Evolutionary conservation across 306 rosid species (phyloP).

Genomic region (Cyamopsis tetragonoloba): DNA sequence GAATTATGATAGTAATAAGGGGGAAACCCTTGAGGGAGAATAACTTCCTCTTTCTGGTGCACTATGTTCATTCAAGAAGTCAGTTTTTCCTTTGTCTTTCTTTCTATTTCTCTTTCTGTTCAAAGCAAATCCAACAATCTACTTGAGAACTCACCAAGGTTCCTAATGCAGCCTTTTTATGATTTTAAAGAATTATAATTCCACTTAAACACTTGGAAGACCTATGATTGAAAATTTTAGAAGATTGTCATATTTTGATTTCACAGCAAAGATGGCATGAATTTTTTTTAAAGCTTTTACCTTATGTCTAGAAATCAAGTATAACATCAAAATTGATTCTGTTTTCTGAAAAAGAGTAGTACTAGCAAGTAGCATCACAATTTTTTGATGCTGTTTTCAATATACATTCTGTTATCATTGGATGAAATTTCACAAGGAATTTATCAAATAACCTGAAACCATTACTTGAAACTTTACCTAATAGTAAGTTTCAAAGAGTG

Average conservation of each 20-base stretch:
- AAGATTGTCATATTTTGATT: not conserved
- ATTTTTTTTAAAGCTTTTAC: not conserved
- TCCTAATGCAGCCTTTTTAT: not conserved
- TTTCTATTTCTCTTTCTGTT: too few species aligned
- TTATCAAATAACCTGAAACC: not conserved
- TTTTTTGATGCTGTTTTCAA: not conserved
- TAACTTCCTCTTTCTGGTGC: too few species aligned
- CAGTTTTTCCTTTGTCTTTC: too few species aligned
- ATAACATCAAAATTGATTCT: not conserved
- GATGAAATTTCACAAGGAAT: not conserved
- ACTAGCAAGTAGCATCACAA: too few species aligned
- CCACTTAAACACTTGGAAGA: not conserved
- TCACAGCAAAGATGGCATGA: not conserved
- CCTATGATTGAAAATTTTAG: not conserved
- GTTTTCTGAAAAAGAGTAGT: not conserved
- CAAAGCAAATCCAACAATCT: too few species aligned
- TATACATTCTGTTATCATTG: not conserved
- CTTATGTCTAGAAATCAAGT: not conserved
- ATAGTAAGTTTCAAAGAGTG: not conserved
- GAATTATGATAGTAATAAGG: too few species aligned
- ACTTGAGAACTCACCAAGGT: too few species aligned
- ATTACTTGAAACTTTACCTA: not conserved
- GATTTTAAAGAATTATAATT: not conserved
- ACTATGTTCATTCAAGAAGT: too few species aligned
- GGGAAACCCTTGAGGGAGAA: too few species aligned